These are phyloP conservation scores for Globisporangium okanoganense DNA, from an alignment of 352 stramenopile species.

Conservation along the genomic window DNA sequence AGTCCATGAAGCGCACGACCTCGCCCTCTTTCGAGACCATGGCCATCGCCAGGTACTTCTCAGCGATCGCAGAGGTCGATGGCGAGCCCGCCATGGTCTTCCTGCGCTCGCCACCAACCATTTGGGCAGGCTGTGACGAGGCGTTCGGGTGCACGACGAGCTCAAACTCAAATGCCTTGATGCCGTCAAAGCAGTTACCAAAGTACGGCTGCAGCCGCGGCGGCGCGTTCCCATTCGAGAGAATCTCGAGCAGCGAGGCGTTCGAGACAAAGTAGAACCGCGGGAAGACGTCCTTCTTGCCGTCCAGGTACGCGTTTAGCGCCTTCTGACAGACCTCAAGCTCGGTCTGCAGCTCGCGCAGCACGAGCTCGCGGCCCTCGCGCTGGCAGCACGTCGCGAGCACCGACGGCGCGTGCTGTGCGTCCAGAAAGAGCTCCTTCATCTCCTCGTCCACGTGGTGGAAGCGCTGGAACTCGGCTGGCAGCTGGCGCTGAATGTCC, in stretches of 20 bases:
- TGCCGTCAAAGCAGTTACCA: conserved; percentile 90
- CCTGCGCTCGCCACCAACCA: background rate
- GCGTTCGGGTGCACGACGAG: conserved; percentile 22
- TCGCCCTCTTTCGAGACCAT: conserved; percentile 97
- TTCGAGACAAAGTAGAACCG: conserved; percentile 98
- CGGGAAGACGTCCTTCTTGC: conserved; percentile 96
- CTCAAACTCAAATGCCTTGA: conserved; percentile 77
- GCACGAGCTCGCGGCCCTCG: conserved; percentile 73
- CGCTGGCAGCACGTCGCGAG: conserved; percentile 67
- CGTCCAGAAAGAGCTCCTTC: conserved; percentile 61
- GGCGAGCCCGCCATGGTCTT: conserved; percentile 6
- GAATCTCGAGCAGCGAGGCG: conserved; percentile 92
- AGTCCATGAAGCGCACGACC: conserved; percentile 79
- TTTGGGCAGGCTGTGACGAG: background rate
- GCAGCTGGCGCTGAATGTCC: conserved; percentile 92
- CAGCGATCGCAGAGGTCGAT: conserved; percentile 19
- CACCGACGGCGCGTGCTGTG: conserved; percentile 64
- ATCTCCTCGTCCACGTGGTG: conserved; percentile 87
- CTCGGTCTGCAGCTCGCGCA: conserved; percentile 83
- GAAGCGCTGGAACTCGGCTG: conserved; percentile 89
- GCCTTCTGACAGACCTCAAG: conserved; percentile 95
- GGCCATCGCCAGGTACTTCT: conserved; percentile 74
- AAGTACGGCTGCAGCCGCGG: conserved; percentile 87
- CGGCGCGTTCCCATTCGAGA: conserved; percentile 91
- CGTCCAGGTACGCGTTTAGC: conserved; percentile 95